Percentiles rank a stretch among this genome's conserved stretches.
Evolutionary conservation across 2,329 filamentous ascomycete species (phyloP).

Genomic region (Penicillium sclerotiorum): DNA sequence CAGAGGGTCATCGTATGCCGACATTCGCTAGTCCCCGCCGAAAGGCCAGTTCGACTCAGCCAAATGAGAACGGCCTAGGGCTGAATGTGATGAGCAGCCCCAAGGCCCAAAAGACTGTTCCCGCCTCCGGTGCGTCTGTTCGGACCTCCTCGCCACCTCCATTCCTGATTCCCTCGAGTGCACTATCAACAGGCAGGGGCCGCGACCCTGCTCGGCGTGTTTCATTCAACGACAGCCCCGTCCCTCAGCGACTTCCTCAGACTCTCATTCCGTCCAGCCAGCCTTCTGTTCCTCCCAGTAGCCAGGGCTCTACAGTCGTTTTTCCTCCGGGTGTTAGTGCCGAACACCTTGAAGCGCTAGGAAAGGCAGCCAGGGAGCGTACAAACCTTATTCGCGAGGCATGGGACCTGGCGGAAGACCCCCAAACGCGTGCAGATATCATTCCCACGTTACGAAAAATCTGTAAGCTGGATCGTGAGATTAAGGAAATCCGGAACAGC

Average conservation of each 20-base stretch:
- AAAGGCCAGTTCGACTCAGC: neutral
- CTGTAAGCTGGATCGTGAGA: too few relatives aligned
- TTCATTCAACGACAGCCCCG: neutral
- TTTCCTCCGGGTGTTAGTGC: neutral
- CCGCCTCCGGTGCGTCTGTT: neutral
- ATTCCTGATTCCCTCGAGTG: neutral
- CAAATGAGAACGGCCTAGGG: neutral
- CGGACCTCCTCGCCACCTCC: neutral
- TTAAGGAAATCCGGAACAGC: too few relatives aligned
- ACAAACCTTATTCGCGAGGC: too few relatives aligned
- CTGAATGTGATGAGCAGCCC: neutral
- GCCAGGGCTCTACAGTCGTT: neutral
- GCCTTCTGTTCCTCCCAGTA: neutral
- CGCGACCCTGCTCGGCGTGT: neutral
- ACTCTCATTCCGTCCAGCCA: neutral
- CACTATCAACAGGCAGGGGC: neutral
- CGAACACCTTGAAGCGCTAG: too few relatives aligned
- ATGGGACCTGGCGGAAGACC: too few relatives aligned
- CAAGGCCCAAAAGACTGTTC: neutral
- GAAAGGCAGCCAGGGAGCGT: too few relatives aligned
- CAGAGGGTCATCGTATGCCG: neutral
- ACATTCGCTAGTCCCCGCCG: neutral
- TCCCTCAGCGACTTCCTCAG: neutral
- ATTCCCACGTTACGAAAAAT: too few relatives aligned
- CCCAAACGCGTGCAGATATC: too few relatives aligned